phyloP scores from a whole-genome alignment of 352 stramenopile species.

The Phytophthora vignae region DNA sequence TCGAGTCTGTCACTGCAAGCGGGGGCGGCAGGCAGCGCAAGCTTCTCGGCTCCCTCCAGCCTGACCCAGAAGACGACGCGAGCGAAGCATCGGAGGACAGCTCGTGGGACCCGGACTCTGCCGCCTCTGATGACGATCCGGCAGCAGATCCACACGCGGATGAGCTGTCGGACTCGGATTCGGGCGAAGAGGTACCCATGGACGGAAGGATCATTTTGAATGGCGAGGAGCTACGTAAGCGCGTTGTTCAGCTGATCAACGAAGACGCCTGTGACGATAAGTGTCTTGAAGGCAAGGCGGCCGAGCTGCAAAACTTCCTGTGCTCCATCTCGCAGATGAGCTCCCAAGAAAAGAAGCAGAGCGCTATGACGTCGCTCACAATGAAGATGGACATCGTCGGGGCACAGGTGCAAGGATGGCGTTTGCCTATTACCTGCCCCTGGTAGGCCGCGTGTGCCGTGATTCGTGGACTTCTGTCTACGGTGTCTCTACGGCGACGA shows the following conservation, averaged over 20 bases:
- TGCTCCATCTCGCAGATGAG: not conserved
- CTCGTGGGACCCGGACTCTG: too few relatives aligned
- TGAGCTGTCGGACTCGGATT: not conserved
- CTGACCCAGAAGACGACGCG: too few relatives aligned
- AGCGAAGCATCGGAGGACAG: too few relatives aligned
- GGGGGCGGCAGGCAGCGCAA: too few relatives aligned
- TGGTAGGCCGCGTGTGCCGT: conserved; percentile 11
- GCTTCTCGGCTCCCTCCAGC: too few relatives aligned
- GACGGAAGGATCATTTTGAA: not conserved
- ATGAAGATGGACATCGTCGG: conserved; percentile 2
- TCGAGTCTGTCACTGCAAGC: too few relatives aligned
- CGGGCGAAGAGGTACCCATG: not conserved
- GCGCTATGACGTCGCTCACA: not conserved
- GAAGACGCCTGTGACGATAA: not conserved
- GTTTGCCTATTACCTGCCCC: conserved; percentile 5
- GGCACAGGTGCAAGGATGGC: not conserved
- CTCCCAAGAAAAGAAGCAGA: not conserved
- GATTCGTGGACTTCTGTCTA: not conserved
- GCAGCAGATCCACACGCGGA: not conserved
- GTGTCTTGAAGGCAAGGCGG: not conserved
- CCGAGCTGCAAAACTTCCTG: not conserved
- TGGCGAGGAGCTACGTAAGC: not conserved
- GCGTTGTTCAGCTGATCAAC: not conserved
- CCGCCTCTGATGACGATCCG: too few relatives aligned
- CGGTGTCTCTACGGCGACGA: conserved; percentile 5